Base-by-base conservation (phyloP, 208 protist species). In the Strigomonas culicis region DNA sequence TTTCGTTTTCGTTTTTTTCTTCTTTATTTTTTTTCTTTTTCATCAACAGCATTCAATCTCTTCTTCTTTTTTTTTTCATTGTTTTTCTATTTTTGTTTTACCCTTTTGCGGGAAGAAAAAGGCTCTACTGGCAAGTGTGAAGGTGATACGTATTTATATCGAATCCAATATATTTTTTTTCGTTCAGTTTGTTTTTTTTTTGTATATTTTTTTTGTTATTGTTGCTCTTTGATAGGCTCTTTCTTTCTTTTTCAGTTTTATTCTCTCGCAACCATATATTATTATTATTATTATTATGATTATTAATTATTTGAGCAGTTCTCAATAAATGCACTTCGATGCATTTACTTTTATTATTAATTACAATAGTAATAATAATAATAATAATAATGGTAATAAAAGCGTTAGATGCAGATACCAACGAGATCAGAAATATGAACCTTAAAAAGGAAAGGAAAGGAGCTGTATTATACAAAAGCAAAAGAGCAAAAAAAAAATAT, bases 181-280 rank as follows among this genome's bases (percentile, higher is more conserved):
- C 19, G 4, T 57, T 66, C 15, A 15, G 7, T 51, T 61, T 19
- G 4, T 17, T n/a, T 13, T 56, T 36, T 43, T 28, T 59, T 55
- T 65, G 22, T 52, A 6, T 60, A 44, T 65, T 53, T 46, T 63
- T 53, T 8, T 62, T 58, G 52, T 65, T 34, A 59, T 51, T 53
- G 30, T 31, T 8, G 1, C 31, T n/a, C n/a, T 41, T 0, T 41
- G 22, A n/a, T 53, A 15, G 2, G 11, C 11, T 43, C 21, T 68
- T 36, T 46, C 46, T 68, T 62, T 69, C 34, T 62, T 52, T 52
- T 62, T 44, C 32, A 31, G 31, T 7, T 15, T 36, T 53, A 25
- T 30, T 19, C 39, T 61, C 13, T 55, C 46, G 25, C 57, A 28
- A 17, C 3, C 19, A 3, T 50, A 39, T 64, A 28, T 49, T 13